Base-by-base conservation (phyloP, 1,284 basidiomycete species). In the Xerocomus cyaneibrunnescens region DNA sequence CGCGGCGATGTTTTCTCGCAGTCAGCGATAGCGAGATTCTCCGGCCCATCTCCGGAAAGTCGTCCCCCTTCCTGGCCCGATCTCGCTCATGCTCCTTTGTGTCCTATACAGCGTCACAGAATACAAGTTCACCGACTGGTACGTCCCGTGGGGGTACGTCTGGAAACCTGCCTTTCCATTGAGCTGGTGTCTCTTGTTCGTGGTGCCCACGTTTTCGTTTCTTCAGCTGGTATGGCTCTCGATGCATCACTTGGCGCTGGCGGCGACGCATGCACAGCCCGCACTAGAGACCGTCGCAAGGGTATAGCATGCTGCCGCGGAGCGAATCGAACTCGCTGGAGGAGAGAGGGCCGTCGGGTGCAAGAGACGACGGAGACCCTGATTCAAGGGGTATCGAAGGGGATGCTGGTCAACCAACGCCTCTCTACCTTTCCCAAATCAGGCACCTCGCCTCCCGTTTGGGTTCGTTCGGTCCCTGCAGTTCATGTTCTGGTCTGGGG, bases 101-200 rank as follows among this genome's bases (percentile, higher is more conserved):
- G 5, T 43, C 30, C 34, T 64, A n/a, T 61, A 57, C 43, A 25
- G 14, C 45, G 2, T 37, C 16, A 47, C 48, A 10, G 62, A 62
- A 28, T 42, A 51, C 45, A 21, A 16, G 12, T 52, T 63, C 35
- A 49, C 48, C 7, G 3, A 21, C 1, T 43, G 38, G 44, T 58
- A 61, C 52, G 45, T 65, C 7, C 19, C 21, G 0, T 1, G 42
- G 0, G 55, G n/a, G 0, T 21, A 7, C 13, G 43, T 62, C 38
- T 61, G 62, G 62, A 52, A 50, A 32, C 51, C 37, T 3, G 37
- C 37, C 1, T 61, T 61, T 34, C 62, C 60, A 1, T 21, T 45
- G 7, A 61, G 51, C 28, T 65, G 62, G 62, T 60, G 60, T 27
- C 5, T 61, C 2, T 1, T 61, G 1, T 42, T 65, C 8, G 44